Conservation (phyloP, 192 early-diverging fungal genomes). For the Coemansia sp. region DNA sequence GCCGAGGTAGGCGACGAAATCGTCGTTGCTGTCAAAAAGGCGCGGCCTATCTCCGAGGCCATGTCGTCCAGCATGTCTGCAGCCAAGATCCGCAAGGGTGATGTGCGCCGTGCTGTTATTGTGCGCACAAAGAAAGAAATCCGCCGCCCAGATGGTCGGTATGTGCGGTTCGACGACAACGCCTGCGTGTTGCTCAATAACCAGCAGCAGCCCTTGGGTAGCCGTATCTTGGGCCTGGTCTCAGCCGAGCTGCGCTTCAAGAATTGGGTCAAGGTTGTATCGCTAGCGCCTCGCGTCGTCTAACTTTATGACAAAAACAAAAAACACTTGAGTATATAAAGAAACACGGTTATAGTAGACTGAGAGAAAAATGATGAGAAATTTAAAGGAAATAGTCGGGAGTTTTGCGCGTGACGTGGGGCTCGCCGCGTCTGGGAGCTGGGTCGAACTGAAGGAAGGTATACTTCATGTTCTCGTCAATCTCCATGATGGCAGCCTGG, state of each 20-base stretch:
- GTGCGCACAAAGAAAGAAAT: slow-evolving; percentile 91
- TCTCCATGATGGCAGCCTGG: slow-evolving; percentile 99
- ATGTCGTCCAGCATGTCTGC: slow-evolving; percentile 56
- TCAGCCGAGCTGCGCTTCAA: slow-evolving; percentile 89
- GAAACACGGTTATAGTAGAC: not conserved
- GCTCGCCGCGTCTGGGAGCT: slow-evolving; percentile 95
- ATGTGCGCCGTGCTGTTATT: slow-evolving; percentile 88
- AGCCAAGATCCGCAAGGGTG: slow-evolving; percentile 89
- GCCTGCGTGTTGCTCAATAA: slow-evolving; percentile 95
- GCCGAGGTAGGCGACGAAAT: slow-evolving; percentile 88
- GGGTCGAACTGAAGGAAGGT: slow-evolving; percentile 99
- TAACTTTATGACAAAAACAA: slow-evolving; percentile 9
- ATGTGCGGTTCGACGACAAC: slow-evolving; percentile 96
- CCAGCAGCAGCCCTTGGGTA: slow-evolving; percentile 92
- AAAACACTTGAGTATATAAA: not conserved
- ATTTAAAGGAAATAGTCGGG: slow-evolving; percentile 98
- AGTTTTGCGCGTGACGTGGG: slow-evolving; percentile 96
- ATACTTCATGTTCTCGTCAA: slow-evolving; percentile 99
- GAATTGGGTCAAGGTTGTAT: slow-evolving; percentile 94
- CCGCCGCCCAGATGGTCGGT: slow-evolving; percentile 86
- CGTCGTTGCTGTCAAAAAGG: slow-evolving; percentile 94
- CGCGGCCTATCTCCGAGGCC: slow-evolving; percentile 71
- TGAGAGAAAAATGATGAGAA: slow-evolving; percentile 4
- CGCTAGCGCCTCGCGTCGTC: slow-evolving; percentile 89
- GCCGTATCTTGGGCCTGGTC: slow-evolving; percentile 89